Conservation (phyloP, 495 filamentous ascomycete species). For the Aspergillus baeticus region DNA sequence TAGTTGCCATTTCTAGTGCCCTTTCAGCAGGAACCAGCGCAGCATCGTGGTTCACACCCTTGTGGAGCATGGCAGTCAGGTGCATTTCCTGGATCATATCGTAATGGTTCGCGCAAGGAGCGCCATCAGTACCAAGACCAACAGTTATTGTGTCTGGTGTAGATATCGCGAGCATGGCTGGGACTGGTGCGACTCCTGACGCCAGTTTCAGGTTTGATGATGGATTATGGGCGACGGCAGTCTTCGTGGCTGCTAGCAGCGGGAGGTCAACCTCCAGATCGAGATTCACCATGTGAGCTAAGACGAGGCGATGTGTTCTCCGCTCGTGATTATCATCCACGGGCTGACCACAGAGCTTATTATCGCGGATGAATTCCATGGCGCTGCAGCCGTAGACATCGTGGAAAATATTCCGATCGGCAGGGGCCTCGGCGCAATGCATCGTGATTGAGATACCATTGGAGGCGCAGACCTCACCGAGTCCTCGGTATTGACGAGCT, state of each 20-base stretch:
- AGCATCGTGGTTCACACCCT: constrained; percentile 43
- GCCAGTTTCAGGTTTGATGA: constrained; percentile 51
- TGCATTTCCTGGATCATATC: constrained; percentile 54
- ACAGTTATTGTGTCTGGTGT: constrained; percentile 31
- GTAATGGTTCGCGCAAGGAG: constrained; percentile 50
- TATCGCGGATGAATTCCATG: constrained; percentile 11
- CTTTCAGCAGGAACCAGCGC: constrained; percentile 43
- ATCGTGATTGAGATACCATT: constrained; percentile 37
- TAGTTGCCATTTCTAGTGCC: constrained; percentile 51
- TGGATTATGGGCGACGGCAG: constrained; percentile 49
- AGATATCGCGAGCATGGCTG: constrained; percentile 27
- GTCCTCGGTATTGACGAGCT: constrained; percentile 18
- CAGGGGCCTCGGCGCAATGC: constrained; percentile 39
- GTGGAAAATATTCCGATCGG: constrained; percentile 40
- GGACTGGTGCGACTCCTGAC: constrained; percentile 46
- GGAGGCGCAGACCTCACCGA: constrained; percentile 34
- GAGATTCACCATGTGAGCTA: constrained; percentile 48
- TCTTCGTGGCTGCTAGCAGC: constrained; percentile 34
- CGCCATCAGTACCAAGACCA: constrained; percentile 48
- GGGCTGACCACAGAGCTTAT: constrained; percentile 25
- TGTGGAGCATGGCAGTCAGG: constrained; percentile 50
- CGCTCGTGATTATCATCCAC: not conserved
- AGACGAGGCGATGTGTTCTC: constrained; percentile 35
- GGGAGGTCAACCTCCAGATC: constrained; percentile 41
- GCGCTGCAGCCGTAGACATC: constrained; percentile 12